Percentiles rank a stretch among this genome's conserved stretches.
These are phyloP conservation scores for Lepidium didymum DNA, from an alignment of 345 rosid species.

Conservation along the genomic window DNA sequence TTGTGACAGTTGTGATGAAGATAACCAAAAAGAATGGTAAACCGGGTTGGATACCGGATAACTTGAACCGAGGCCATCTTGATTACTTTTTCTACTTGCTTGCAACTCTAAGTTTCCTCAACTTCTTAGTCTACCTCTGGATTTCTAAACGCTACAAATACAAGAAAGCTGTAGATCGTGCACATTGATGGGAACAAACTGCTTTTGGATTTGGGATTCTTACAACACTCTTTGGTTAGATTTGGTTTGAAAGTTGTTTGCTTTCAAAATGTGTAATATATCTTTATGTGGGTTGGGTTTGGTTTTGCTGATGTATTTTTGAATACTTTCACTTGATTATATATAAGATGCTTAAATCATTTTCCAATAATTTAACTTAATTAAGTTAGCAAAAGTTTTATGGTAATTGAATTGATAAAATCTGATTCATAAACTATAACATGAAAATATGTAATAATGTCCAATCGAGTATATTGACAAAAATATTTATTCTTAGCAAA, in stretches of 20 bases:
- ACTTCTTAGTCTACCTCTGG: slow-evolving; percentile 66
- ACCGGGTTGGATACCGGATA: slow-evolving; percentile 48
- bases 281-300: not conserved
- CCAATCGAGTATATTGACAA: too few species aligned
- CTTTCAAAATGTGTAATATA: slow-evolving; percentile 13
- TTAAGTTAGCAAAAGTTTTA: too few species aligned
- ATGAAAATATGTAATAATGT: too few species aligned
- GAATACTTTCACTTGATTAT: not conserved
- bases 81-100: slow-evolving; percentile 58
- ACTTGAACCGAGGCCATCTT: slow-evolving; percentile 40
- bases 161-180: slow-evolving; percentile 55
- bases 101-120: slow-evolving; percentile 60
- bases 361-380: too few species aligned
- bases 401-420: too few species aligned
- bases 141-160: slow-evolving; percentile 64
- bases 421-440: too few species aligned
- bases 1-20: slow-evolving; percentile 32
- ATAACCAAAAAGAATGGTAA: slow-evolving; percentile 37
- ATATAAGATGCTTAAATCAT: too few species aligned
- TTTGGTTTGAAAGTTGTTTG: slow-evolving; percentile 4
- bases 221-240: not conserved
- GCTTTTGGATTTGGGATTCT: not conserved
- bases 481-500: too few species aligned
- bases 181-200: slow-evolving; percentile 17
- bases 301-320: not conserved